phyloP scores from a whole-genome alignment of 164 flowering plant species.

The Tetrastigma voinierianum region DNA sequence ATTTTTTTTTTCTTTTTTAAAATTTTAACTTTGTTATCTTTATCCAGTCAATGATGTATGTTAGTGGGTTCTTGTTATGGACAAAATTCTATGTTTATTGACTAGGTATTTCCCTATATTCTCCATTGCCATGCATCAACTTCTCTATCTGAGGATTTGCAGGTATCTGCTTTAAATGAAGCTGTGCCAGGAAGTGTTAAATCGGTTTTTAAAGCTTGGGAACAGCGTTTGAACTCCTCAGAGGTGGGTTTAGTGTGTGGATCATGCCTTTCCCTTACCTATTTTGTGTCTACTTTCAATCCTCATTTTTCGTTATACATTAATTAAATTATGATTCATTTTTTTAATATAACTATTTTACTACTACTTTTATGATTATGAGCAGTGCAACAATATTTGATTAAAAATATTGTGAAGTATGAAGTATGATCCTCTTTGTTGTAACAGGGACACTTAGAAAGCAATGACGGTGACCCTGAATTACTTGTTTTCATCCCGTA shows the following conservation, averaged over 20 bases:
- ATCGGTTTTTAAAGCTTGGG: conserved; percentile 93
- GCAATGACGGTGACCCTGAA: conserved; percentile 99
- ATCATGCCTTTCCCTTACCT: neutral
- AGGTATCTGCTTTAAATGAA: conserved; percentile 93
- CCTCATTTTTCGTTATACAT: neutral
- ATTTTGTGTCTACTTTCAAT: neutral
- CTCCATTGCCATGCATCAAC: neutral
- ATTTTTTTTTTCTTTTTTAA: neutral
- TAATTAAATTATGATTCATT: neutral
- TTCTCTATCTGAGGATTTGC: neutral
- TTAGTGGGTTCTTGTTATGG: no score
- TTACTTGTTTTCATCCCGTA: conserved; percentile 91
- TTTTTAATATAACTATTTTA: neutral
- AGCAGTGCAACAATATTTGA: no score
- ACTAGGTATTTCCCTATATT: neutral
- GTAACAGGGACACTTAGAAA: conserved; percentile 78
- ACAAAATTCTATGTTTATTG: neutral
- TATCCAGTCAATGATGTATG: neutral
- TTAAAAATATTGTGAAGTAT: neutral
- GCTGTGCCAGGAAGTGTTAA: conserved; percentile 88
- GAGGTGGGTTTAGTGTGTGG: conserved; percentile 41
- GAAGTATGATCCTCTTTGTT: conserved; percentile 7
- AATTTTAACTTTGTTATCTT: neutral
- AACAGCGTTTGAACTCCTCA: conserved; percentile 66
- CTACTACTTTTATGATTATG: no score